These are phyloP conservation scores for Trichocladium uniseriatum DNA, from an alignment of 495 filamentous ascomycete genomes.

Conservation along the genomic window DNA sequence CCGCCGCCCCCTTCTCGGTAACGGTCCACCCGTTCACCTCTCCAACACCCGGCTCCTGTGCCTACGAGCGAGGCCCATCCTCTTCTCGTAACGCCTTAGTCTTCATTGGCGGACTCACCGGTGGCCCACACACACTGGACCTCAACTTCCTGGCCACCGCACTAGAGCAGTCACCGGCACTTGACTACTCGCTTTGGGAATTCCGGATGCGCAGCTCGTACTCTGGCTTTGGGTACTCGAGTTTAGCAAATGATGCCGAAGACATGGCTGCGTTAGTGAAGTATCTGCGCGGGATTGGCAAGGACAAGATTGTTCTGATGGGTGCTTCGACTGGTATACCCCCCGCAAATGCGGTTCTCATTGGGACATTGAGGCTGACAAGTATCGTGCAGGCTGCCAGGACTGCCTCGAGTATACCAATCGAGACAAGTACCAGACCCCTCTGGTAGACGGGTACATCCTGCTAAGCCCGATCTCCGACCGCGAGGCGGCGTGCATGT, in stretches of 20 bases:
- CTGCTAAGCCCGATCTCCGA: slow-evolving; percentile 71
- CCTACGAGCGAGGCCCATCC: slow-evolving; percentile 26
- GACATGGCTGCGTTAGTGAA: slow-evolving; percentile 60
- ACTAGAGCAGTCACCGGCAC: slow-evolving; percentile 22
- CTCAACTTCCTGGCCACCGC: not conserved
- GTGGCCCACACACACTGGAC: slow-evolving; percentile 46
- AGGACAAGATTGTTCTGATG: slow-evolving; percentile 6
- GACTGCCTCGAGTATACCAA: slow-evolving; percentile 62
- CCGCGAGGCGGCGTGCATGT: slow-evolving; percentile 47
- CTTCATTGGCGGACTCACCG: slow-evolving; percentile 69
- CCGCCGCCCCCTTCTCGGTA: slow-evolving; percentile 17
- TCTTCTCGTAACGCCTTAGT: slow-evolving; percentile 55
- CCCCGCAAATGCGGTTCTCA: no score
- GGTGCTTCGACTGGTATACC: slow-evolving; percentile 3
- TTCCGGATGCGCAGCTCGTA: slow-evolving; percentile 44
- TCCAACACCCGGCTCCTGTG: slow-evolving; percentile 14
- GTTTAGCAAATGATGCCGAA: slow-evolving; percentile 55
- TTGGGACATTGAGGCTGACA: no score
- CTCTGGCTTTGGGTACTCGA: slow-evolving; percentile 62
- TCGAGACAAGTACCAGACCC: slow-evolving; percentile 23
- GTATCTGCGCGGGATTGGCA: slow-evolving; percentile 46
- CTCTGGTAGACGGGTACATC: slow-evolving; percentile 60
- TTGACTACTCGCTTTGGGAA: slow-evolving; percentile 31
- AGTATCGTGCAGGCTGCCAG: slow-evolving; percentile 18
- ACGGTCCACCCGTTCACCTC: slow-evolving; percentile 25